phyloP scores from a whole-genome alignment of 176 grass and related monocot genomes.

The Oryza brachyantha region DNA sequence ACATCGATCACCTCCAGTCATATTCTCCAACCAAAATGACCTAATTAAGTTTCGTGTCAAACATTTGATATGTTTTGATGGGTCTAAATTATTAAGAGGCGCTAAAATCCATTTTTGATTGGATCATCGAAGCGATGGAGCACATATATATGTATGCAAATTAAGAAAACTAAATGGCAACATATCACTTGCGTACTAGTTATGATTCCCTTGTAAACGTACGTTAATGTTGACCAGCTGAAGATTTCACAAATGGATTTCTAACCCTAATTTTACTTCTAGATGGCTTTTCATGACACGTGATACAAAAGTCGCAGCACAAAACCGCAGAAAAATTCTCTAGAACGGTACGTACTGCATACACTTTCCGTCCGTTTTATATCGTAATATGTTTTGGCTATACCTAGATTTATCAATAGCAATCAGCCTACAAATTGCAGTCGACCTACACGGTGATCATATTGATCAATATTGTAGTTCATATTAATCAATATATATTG shows the following conservation, averaged over 20 bases:
- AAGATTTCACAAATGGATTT: not conserved
- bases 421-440: too few species aligned
- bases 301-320: not conserved
- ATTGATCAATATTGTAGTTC: too few species aligned
- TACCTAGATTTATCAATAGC: too few species aligned
- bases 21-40: not conserved
- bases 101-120: not conserved
- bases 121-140: not conserved
- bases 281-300: not conserved
- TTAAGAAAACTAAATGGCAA: not conserved
- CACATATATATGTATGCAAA: too few species aligned
- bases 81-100: not conserved
- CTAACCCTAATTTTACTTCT: not conserved
- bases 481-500: too few species aligned
- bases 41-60: not conserved
- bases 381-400: too few species aligned
- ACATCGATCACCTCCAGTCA: not conserved
- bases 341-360: too few species aligned
- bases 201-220: not conserved
- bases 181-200: conserved; percentile 5
- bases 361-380: too few species aligned
- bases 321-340: not conserved
- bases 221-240: not conserved
- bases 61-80: not conserved
- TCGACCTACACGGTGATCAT: too few species aligned